Percentiles rank a stretch among this genome's conserved stretches.
Conservation (phyloP, 2,329 filamentous ascomycete species). For the Cladosporium velox region DNA sequence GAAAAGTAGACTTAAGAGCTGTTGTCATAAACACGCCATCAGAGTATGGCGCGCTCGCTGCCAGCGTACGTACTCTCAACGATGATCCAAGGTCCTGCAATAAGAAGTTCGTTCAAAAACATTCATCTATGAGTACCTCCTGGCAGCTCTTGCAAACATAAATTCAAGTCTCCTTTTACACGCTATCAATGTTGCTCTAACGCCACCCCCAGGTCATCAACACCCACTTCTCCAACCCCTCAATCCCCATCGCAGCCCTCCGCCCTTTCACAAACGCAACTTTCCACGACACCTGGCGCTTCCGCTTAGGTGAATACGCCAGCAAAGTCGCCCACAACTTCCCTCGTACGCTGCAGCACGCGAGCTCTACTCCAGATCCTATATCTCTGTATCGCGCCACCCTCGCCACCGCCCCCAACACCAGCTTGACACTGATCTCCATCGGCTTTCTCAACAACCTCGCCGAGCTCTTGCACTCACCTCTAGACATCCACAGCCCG, state of each 20-base stretch:
- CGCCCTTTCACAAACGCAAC: slow-evolving; percentile 27
- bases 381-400: slow-evolving; percentile 22
- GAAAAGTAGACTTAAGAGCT: slow-evolving; percentile 25
- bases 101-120: neutral
- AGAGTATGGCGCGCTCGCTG: slow-evolving; percentile 26
- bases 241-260: slow-evolving; percentile 27
- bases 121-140: neutral
- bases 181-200: neutral
- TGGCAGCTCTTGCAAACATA: neutral
- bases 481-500: slow-evolving; percentile 43
- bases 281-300: slow-evolving; percentile 23
- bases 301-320: slow-evolving; percentile 27
- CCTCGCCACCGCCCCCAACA: slow-evolving; percentile 19
- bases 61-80: slow-evolving; percentile 21
- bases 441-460: slow-evolving; percentile 37
- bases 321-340: slow-evolving; percentile 21
- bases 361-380: slow-evolving; percentile 22
- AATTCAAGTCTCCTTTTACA: neutral
- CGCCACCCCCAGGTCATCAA: neutral
- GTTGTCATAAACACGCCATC: slow-evolving; percentile 28
- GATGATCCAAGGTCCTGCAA: neutral
- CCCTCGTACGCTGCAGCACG: slow-evolving; percentile 16
- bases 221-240: slow-evolving; percentile 24
- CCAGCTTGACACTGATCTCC: slow-evolving; percentile 27
- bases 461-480: slow-evolving; percentile 50